Evolutionary conservation across 768 basidiomycete species (phyloP).

Genomic region (Pleurotus salmoneostramineus): DNA sequence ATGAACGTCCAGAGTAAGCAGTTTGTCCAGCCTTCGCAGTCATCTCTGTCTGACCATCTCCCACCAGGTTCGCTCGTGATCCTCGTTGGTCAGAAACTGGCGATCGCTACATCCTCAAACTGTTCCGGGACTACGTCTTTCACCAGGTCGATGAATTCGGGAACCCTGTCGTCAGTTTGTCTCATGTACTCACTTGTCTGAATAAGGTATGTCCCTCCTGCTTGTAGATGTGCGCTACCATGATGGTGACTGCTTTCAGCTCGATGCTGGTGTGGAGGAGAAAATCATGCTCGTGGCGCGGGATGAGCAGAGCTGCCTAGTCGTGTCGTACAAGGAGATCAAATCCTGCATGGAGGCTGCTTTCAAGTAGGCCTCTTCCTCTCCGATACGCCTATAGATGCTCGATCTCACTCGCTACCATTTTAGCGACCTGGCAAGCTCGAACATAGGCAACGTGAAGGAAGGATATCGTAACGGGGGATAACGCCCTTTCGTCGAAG

Average conservation of each 20-base stretch:
- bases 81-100: conserved; percentile 98
- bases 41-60: not conserved
- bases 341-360: conserved; percentile 81
- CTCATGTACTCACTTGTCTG: conserved; percentile 86
- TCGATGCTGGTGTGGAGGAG: conserved; percentile 93
- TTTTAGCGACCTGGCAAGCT: conserved; percentile 45
- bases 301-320: conserved; percentile 94
- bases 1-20: conserved; percentile 95
- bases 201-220: conserved; percentile 67
- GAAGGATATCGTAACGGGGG: conserved; percentile 9
- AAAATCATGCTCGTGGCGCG: conserved; percentile 91
- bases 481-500: not conserved
- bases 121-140: conserved; percentile 98
- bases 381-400: too few relatives aligned
- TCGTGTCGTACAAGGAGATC: conserved; percentile 91
- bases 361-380: conserved; percentile 63
- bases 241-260: conserved; percentile 34
- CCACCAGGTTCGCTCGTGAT: conserved; percentile 85
- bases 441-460: conserved; percentile 13
- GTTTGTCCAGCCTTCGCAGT: not conserved
- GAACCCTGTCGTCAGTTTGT: conserved; percentile 83
- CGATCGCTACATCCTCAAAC: conserved; percentile 95
- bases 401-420: not conserved
- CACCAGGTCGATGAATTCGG: conserved; percentile 94
- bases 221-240: not conserved